Percentiles rank a stretch among this genome's conserved stretches.
These are phyloP conservation scores for Metarhizium anisopliae DNA, from an alignment of 2,329 filamentous ascomycete genomes.

Conservation along the genomic window DNA sequence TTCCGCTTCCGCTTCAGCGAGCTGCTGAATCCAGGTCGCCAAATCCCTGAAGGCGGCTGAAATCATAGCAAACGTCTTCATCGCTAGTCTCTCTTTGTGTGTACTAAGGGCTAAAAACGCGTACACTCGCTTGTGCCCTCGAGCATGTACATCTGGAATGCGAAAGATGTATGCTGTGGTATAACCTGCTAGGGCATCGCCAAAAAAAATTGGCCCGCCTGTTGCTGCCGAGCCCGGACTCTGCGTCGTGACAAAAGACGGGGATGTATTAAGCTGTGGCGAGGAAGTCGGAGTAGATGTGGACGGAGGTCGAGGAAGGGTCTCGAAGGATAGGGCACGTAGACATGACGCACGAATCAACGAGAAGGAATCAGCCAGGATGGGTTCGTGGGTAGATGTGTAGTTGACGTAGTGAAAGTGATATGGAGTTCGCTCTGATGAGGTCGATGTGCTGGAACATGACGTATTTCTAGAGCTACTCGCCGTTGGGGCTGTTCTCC, in stretches of 20 bases:
- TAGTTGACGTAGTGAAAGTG: slow-evolving; percentile 61
- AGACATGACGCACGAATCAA: slow-evolving; percentile 58
- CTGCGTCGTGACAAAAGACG: slow-evolving; percentile 46
- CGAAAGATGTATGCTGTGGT: slow-evolving; percentile 64
- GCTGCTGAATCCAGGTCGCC: slow-evolving; percentile 55
- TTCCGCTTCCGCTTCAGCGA: slow-evolving; percentile 56
- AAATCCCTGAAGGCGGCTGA: slow-evolving; percentile 55
- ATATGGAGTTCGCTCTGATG: slow-evolving; percentile 32
- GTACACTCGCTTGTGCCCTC: slow-evolving; percentile 60
- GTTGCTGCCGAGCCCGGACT: slow-evolving; percentile 45
- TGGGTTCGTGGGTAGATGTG: slow-evolving; percentile 58
- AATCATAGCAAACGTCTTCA: slow-evolving; percentile 57
- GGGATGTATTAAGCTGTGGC: slow-evolving; percentile 27
- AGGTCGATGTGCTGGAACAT: slow-evolving; percentile 44
- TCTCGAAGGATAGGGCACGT: slow-evolving; percentile 58
- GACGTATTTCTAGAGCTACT: slow-evolving; percentile 36
- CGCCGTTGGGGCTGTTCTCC: slow-evolving; percentile 35
- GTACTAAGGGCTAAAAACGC: slow-evolving; percentile 58
- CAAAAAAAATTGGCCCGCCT: slow-evolving; percentile 61
- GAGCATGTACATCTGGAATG: slow-evolving; percentile 57
- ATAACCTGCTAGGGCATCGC: slow-evolving; percentile 55
- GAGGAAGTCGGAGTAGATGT: slow-evolving; percentile 29
- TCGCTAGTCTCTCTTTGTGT: slow-evolving; percentile 54
- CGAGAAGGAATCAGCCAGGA: slow-evolving; percentile 54
- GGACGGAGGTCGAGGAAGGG: slow-evolving; percentile 47